Base-by-base conservation (phyloP, 495 filamentous ascomycete genomes). In the Penicillium coffeae region DNA sequence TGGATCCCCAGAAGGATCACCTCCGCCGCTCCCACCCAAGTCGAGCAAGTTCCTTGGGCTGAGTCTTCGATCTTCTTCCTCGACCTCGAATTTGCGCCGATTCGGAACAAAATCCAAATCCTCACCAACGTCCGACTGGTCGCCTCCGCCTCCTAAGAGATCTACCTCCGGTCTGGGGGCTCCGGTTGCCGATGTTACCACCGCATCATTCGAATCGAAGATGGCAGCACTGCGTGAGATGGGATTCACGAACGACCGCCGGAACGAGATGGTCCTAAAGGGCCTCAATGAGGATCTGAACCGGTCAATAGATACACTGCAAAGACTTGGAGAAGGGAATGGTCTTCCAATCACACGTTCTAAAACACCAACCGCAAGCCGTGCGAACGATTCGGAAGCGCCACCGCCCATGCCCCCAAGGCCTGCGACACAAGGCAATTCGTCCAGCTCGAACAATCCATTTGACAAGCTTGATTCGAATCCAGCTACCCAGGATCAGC, bases 231-330 rank as follows among this genome's bases (percentile, higher is more conserved):
- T 98, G 43, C 78, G 82, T 40, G 89, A 95, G 45, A 96, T 97
- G 93, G 93, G 93, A 1, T 98, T 98, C 58, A 76, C 64, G 25
- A 89, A 98, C 60, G 86, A 92, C 30, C 84, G 82, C 50, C 79
- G 86, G 38, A 97, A 94, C 54, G 69, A 80, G 10, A 81, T 83
- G 45, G 83, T 96, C 19, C 68, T 98, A 20, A 87, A 88, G 49
- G 85, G 86, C 9, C 73, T 90, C 6, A 77, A 83, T 48, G 93
- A 94, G 2, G 90, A 94, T 57, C 54, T 98, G 34, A 87, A 95
- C 47, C 86, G 83, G 58, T 76, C 90, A 0, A 79, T 96, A 22
- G 92, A 96, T 63, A 82, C 90, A 13, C 62, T 98, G 58, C 75
- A 89, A 9, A 76, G 88, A 58, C 65, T 94, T 42, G 90, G 90